Evolutionary conservation across 1,139 yeast genomes (phyloP).

Genomic region (Pichia cactophila): DNA sequence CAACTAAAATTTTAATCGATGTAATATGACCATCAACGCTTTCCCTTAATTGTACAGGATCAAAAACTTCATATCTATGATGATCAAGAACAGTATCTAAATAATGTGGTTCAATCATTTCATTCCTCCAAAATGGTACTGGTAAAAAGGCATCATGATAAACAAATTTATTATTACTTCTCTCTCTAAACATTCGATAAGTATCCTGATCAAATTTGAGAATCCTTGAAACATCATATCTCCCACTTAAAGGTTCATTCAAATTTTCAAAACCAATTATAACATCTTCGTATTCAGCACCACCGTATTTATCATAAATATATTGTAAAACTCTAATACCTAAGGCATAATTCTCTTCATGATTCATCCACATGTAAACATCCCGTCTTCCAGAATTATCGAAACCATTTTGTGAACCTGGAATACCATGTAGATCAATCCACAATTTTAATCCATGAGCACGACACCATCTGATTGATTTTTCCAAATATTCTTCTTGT

Average conservation of each 20-base stretch:
- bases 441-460: constrained; percentile 44
- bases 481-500: constrained; percentile 63
- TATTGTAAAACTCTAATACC: constrained; percentile 43
- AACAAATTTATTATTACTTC: constrained; percentile 41
- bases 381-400: constrained; percentile 58
- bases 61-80: constrained; percentile 87
- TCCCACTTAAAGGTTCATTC: constrained; percentile 83
- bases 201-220: constrained; percentile 50
- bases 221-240: constrained; percentile 50
- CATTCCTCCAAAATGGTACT: constrained; percentile 53
- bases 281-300: constrained; percentile 56
- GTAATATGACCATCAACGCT: constrained; percentile 53
- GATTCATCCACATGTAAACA: constrained; percentile 39
- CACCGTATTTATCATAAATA: constrained; percentile 58
- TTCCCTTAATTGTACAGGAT: constrained; percentile 49
- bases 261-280: constrained; percentile 78
- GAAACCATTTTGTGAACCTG: constrained; percentile 67
- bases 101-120: constrained; percentile 23
- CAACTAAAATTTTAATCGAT: constrained; percentile 24
- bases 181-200: constrained; percentile 31
- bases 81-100: constrained; percentile 79
- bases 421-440: constrained; percentile 61
- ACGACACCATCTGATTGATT: constrained; percentile 50
- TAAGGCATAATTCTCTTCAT: constrained; percentile 10
- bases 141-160: constrained; percentile 72